phyloP scores from a whole-genome alignment of 2,329 filamentous ascomycete species.

The Colletotrichum shisoi region DNA sequence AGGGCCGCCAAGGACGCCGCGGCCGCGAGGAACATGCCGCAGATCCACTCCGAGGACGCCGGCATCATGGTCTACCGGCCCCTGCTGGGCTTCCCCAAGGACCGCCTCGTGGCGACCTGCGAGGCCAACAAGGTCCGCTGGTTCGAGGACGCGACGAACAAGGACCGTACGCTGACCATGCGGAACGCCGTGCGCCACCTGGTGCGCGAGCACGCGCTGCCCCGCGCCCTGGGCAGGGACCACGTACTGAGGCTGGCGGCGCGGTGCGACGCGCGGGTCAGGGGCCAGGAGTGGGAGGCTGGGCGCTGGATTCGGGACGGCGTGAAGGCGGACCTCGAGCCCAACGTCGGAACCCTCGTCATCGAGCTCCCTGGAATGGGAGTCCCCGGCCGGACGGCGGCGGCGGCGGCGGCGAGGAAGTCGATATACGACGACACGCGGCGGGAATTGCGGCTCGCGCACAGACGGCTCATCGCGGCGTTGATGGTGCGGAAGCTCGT shows the following conservation, averaged over 20 bases:
- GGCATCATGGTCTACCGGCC: conserved; percentile 75
- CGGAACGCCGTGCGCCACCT: conserved; percentile 83
- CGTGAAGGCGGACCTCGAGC: conserved; percentile 58
- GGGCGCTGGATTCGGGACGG: conserved; percentile 60
- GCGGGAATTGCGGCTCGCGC: conserved; percentile 45
- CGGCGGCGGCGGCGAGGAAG: conserved; percentile 31
- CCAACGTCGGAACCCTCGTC: conserved; percentile 58
- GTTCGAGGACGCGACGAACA: conserved; percentile 87
- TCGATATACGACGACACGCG: conserved; percentile 22
- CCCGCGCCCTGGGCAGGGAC: conserved; percentile 71
- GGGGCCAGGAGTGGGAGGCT: conserved; percentile 60
- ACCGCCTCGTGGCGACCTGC: conserved; percentile 78
- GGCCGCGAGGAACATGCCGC: conserved; percentile 24
- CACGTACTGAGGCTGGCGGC: conserved; percentile 69
- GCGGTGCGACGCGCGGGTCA: conserved; percentile 56
- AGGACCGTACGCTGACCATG: conserved; percentile 75
- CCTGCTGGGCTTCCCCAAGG: conserved; percentile 74
- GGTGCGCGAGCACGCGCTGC: conserved; percentile 66
- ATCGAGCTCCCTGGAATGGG: conserved; percentile 55
- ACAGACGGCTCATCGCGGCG: conserved; percentile 56
- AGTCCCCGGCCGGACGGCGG: conserved; percentile 36
- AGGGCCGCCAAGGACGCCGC: conserved; percentile 31
- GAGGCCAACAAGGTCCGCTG: conserved; percentile 71
- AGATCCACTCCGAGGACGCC: conserved; percentile 64
- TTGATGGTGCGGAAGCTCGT: conserved; percentile 59